phyloP scores from a whole-genome alignment of 805 yeast species.

The Metschnikowia colocasiae region DNA sequence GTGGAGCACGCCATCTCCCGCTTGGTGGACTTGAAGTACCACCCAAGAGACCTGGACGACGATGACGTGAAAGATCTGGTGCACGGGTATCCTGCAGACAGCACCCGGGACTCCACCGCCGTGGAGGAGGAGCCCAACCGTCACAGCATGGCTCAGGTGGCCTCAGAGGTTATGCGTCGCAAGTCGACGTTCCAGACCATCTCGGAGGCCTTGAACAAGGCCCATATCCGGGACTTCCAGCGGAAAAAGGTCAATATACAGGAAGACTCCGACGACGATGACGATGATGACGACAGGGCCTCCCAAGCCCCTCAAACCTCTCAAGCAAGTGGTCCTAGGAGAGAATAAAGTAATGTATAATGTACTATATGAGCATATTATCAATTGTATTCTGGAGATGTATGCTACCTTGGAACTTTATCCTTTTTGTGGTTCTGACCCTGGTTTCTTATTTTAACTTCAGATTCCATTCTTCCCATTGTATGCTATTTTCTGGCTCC shows the following conservation, averaged over 20 bases:
- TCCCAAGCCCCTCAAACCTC: background rate
- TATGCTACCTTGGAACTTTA: no score
- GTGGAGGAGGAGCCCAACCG: constrained; percentile 3
- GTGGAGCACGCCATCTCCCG: constrained; percentile 37
- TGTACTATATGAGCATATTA: background rate
- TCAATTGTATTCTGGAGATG: no score
- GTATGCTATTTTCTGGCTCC: no score
- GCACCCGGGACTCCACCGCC: constrained; percentile 2
- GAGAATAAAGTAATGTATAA: background rate
- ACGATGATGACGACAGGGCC: constrained; percentile 29
- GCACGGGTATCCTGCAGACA: constrained; percentile 4
- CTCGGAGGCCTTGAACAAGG: constrained; percentile 60
- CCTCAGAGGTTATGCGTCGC: constrained; percentile 17
- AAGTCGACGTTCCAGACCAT: constrained; percentile 41
- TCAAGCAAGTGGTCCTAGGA: background rate
- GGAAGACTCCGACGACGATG: constrained; percentile 32
- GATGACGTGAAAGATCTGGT: background rate
- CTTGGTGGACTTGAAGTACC: constrained; percentile 33
- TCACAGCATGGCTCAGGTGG: background rate
- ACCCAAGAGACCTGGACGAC: constrained; percentile 11
- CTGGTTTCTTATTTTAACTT: no score
- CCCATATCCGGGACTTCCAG: constrained; percentile 85
- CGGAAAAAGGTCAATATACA: constrained; percentile 44
- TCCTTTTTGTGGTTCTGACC: no score
- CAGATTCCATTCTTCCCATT: no score